phyloP scores from a whole-genome alignment of 305 asterid species.

The Fraxinus baroniana region DNA sequence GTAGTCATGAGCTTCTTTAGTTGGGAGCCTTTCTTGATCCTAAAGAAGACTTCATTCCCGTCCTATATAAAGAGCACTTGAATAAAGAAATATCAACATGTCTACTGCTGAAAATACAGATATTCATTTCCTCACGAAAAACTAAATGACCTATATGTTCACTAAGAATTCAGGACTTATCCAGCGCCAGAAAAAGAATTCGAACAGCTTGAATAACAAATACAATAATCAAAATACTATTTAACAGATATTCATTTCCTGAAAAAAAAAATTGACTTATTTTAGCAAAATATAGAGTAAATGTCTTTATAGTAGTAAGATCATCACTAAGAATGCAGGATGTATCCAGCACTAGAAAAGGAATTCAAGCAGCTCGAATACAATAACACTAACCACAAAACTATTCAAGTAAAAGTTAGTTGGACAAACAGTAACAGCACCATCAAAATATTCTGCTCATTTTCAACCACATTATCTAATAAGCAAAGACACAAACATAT shows the following conservation, averaged over 20 bases:
- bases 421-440: neutral
- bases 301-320: neutral
- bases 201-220: neutral
- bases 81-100: neutral
- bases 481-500: neutral
- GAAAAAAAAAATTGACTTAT: neutral
- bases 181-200: neutral
- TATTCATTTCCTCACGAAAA: neutral
- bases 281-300: neutral
- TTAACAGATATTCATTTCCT: neutral
- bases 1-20: neutral
- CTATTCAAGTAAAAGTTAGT: neutral
- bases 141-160: neutral
- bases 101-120: neutral
- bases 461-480: too few relatives aligned
- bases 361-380: neutral
- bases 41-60: neutral
- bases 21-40: neutral
- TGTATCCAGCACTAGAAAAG: neutral
- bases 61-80: neutral
- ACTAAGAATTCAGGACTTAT: neutral
- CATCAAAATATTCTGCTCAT: neutral
- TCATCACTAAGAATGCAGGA: neutral
- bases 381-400: neutral
- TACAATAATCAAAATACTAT: neutral